These are phyloP conservation scores for Elsinoe ampelina DNA, from an alignment of 2,329 filamentous ascomycete species.

Conservation along the genomic window DNA sequence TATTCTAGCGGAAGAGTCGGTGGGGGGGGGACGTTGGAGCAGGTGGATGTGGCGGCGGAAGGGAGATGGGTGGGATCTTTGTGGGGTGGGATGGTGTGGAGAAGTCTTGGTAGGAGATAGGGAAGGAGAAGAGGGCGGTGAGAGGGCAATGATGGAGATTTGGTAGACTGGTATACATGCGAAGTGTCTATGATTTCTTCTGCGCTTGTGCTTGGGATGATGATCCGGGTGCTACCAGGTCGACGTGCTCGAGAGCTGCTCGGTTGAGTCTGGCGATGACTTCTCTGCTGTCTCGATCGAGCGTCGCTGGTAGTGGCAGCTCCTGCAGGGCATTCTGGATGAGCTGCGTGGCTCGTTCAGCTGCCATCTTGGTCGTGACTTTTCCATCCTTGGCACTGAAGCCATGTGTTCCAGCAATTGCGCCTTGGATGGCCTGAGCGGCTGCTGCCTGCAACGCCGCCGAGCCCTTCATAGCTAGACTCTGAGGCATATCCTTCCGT, in stretches of 20 bases:
- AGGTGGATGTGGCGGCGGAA: not conserved
- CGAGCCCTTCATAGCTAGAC: slow-evolving; percentile 8
- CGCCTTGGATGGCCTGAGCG: slow-evolving; percentile 19
- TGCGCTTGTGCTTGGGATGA: not conserved
- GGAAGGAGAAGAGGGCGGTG: too few relatives aligned
- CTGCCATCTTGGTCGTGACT: slow-evolving; percentile 24
- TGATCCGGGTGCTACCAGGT: not conserved
- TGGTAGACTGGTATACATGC: not conserved
- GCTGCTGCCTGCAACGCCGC: slow-evolving; percentile 17
- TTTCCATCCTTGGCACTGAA: slow-evolving; percentile 16
- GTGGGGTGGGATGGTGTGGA: not conserved
- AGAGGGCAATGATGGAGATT: too few relatives aligned
- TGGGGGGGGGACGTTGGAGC: not conserved
- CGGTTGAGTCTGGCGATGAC: slow-evolving; percentile 38
- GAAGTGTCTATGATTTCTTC: not conserved
- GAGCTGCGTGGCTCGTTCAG: slow-evolving; percentile 36
- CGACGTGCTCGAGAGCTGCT: slow-evolving; percentile 17
- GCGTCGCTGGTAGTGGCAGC: slow-evolving; percentile 30
- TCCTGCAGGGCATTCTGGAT: slow-evolving; percentile 41
- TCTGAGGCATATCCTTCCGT: slow-evolving; percentile 28
- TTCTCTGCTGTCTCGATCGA: slow-evolving; percentile 36
- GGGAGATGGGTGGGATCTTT: not conserved
- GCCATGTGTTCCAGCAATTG: slow-evolving; percentile 12
- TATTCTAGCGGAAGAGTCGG: not conserved
- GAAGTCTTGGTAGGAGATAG: not conserved